Evolutionary conservation across 176 grass and related monocot genomes (phyloP).

Genomic region (Phoenix dactylifera): DNA sequence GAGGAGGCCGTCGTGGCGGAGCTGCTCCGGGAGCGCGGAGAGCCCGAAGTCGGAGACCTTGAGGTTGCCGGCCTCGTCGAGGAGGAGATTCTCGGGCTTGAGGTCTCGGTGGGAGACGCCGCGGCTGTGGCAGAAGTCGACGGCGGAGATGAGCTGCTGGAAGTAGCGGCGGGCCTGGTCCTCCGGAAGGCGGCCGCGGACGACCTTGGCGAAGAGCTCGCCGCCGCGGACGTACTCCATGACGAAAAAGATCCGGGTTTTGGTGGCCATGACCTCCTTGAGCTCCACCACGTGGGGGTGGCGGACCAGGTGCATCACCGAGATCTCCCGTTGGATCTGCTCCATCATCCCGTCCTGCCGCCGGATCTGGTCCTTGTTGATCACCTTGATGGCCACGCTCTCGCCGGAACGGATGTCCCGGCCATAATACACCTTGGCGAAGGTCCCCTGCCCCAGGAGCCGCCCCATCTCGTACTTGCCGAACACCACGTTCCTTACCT

Average conservation of each 20-base stretch:
- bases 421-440: conserved; percentile 83
- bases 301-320: conserved; percentile 75
- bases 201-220: conserved; percentile 57
- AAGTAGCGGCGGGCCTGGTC: conserved; percentile 63
- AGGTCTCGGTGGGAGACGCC: conserved; percentile 92
- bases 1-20: conserved; percentile 64
- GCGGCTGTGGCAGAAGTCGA: conserved; percentile 88
- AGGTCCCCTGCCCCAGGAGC: conserved; percentile 82
- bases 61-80: conserved; percentile 46
- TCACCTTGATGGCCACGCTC: conserved; percentile 95
- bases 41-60: conserved; percentile 98
- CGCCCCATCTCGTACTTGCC: conserved; percentile 81
- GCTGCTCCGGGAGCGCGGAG: conserved; percentile 86
- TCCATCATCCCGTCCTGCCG: conserved; percentile 56
- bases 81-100: conserved; percentile 94
- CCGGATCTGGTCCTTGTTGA: conserved; percentile 71
- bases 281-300: conserved; percentile 80
- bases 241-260: conserved; percentile 69
- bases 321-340: conserved; percentile 89
- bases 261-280: conserved; percentile 80
- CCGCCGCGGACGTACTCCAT: conserved; percentile 87
- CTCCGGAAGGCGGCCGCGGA: conserved; percentile 47
- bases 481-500: conserved; percentile 43
- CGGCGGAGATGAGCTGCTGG: conserved; percentile 73
- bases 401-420: conserved; percentile 38